Conservation (phyloP, 371 early-diverging fungal species). For the Mortierella sp. region DNA sequence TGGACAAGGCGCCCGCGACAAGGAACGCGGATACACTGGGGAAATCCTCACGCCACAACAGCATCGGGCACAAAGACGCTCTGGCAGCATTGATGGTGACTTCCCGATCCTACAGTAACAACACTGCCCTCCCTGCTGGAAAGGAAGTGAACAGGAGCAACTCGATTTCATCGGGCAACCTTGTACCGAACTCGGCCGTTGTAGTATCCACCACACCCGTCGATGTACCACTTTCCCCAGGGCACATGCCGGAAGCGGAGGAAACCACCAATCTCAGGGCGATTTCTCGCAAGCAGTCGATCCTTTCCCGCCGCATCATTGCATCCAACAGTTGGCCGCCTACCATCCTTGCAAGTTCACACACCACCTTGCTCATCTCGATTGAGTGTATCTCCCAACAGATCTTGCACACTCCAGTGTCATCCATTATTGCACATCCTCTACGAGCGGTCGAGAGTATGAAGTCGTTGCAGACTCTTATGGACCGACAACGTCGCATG, state of each 20-base stretch:
- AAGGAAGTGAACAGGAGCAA: background rate
- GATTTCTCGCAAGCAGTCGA: conserved; percentile 45
- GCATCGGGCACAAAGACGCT: conserved; percentile 22
- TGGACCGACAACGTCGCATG: conserved; percentile 65
- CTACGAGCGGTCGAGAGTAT: conserved; percentile 64
- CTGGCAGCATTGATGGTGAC: background rate
- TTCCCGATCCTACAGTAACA: background rate
- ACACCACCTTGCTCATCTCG: conserved; percentile 46
- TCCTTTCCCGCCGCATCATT: conserved; percentile 51
- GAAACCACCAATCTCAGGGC: conserved; percentile 18
- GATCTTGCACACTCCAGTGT: conserved; percentile 47
- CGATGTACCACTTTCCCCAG: conserved; percentile 17
- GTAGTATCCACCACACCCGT: conserved; percentile 9
- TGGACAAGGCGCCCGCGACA: conserved; percentile 23
- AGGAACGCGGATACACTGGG: background rate
- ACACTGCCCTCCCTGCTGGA: background rate
- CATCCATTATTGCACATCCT: conserved; percentile 37
- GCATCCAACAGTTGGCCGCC: conserved; percentile 59
- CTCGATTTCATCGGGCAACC: background rate
- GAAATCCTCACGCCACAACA: conserved; percentile 38
- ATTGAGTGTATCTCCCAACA: conserved; percentile 57
- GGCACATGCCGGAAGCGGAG: background rate
- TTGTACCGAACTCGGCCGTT: background rate
- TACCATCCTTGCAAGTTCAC: conserved; percentile 51
- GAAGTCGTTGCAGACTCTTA: conserved; percentile 65